A percentile compares a stretch with the other conserved stretches of the same genome.
Evolutionary conservation across 495 filamentous ascomycete genomes (phyloP).

Genomic region (Letharia columbiana): DNA sequence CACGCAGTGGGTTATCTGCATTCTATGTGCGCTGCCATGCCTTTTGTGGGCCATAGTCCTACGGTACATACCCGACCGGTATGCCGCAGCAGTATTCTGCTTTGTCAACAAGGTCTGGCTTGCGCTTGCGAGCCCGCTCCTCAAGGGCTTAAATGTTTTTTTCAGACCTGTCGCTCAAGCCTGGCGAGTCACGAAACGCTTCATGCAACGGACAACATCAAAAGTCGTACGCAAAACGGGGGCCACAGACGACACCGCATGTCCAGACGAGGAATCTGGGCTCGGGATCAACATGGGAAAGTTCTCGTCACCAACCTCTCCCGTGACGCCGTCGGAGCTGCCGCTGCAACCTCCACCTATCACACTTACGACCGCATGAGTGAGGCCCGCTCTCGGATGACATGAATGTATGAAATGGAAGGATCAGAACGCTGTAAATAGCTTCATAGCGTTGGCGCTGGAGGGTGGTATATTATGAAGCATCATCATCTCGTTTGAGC

Average conservation of each 20-base stretch:
- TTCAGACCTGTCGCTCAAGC: slow-evolving; percentile 18
- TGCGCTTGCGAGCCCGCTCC: slow-evolving; percentile 16
- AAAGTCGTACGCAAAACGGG: slow-evolving; percentile 6
- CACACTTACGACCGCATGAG: slow-evolving; percentile 22
- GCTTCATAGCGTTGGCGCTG: slow-evolving; percentile 22
- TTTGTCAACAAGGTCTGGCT: slow-evolving; percentile 22
- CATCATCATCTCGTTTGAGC: neutral
- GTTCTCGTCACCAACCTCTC: slow-evolving; percentile 10
- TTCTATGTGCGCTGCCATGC: slow-evolving; percentile 62
- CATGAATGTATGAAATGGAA: slow-evolving; percentile 6
- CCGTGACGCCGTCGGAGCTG: slow-evolving; percentile 12
- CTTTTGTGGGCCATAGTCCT: slow-evolving; percentile 66
- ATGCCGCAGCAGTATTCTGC: slow-evolving; percentile 38
- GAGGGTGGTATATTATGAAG: neutral
- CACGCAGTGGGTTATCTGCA: slow-evolving; percentile 66
- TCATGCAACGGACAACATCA: slow-evolving; percentile 14
- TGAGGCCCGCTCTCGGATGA: neutral
- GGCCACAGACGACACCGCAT: neutral
- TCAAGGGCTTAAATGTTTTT: slow-evolving; percentile 15
- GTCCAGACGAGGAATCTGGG: slow-evolving; percentile 15
- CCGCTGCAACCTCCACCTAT: slow-evolving; percentile 24
- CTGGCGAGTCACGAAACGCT: slow-evolving; percentile 17
- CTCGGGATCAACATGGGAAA: slow-evolving; percentile 5
- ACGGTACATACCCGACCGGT: slow-evolving; percentile 55
- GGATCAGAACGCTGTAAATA: neutral